A percentile compares a stretch with the other conserved stretches of the same genome.
Evolutionary conservation across 805 yeast genomes (phyloP).

Genomic region (Nakazawaea peltata): DNA sequence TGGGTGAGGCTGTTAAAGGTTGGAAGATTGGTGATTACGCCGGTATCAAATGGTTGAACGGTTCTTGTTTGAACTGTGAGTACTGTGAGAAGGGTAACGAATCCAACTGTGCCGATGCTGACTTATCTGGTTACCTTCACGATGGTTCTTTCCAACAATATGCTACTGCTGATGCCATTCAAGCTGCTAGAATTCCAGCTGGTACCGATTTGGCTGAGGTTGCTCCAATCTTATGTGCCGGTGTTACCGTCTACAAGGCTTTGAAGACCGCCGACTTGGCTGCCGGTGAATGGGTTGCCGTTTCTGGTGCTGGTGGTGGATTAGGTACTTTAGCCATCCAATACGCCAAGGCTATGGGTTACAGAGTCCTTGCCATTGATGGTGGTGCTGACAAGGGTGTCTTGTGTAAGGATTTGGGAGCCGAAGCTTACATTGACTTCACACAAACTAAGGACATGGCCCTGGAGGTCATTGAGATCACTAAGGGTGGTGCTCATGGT

Average conservation of each 20-base stretch:
- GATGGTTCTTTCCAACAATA: conserved; percentile 42
- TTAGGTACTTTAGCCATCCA: conserved; percentile 71
- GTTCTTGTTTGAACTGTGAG: conserved; percentile 55
- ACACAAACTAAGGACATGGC: conserved; percentile 33
- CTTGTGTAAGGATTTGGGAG: conserved; percentile 48
- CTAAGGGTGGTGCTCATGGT: conserved; percentile 55
- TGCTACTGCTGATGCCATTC: conserved; percentile 36
- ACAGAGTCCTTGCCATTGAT: conserved; percentile 62
- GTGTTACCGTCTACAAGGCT: conserved; percentile 64
- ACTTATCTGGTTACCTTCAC: conserved; percentile 33
- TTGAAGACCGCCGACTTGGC: conserved; percentile 40
- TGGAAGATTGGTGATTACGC: conserved; percentile 55
- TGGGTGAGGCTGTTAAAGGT: conserved; percentile 46
- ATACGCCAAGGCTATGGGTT: conserved; percentile 72
- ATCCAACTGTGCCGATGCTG: conserved; percentile 41
- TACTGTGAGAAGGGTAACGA: conserved; percentile 44
- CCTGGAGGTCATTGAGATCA: conserved; percentile 28
- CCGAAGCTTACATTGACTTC: conserved; percentile 56
- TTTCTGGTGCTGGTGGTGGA: conserved; percentile 81
- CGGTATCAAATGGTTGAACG: conserved; percentile 59
- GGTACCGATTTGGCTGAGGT: conserved; percentile 32
- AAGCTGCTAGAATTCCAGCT: conserved; percentile 32
- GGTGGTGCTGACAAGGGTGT: conserved; percentile 64
- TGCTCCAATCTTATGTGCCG: conserved; percentile 59
- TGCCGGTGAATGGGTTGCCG: conserved; percentile 67